These are phyloP conservation scores for Cucurbita ficifolia DNA, from an alignment of 306 rosid species.

Conservation along the genomic window DNA sequence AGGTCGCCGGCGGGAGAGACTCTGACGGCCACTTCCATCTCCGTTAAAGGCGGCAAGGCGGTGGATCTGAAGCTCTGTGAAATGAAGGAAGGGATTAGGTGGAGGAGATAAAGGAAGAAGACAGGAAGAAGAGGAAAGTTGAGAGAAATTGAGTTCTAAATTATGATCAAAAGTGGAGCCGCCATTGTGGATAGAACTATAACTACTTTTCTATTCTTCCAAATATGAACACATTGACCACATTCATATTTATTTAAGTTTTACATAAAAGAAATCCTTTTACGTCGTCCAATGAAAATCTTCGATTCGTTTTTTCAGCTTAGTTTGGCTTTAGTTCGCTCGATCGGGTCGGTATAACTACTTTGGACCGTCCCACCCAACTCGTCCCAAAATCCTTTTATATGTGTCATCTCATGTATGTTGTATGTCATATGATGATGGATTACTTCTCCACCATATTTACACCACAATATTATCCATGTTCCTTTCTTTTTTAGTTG, in stretches of 20 bases:
- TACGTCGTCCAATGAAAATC: too few relatives aligned
- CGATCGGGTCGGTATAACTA: too few relatives aligned
- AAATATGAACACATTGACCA: not conserved
- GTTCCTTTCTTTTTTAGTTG: too few relatives aligned
- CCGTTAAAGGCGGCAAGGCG: not conserved
- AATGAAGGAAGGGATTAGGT: not conserved
- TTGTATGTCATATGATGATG: too few relatives aligned
- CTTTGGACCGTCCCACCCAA: too few relatives aligned
- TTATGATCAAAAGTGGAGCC: not conserved
- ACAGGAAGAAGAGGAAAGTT: not conserved
- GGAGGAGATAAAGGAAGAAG: not conserved
- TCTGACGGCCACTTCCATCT: slow-evolving; percentile 19
- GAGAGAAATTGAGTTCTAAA: not conserved
- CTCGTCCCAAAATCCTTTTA: too few relatives aligned
- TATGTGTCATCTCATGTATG: too few relatives aligned
- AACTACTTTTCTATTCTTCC: not conserved
- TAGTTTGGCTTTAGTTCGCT: too few relatives aligned
- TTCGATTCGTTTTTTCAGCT: too few relatives aligned
- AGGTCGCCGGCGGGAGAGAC: slow-evolving; percentile 7
- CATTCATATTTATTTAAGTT: not conserved
- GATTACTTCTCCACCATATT: too few relatives aligned
- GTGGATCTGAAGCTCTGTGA: not conserved
- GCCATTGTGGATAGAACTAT: not conserved
- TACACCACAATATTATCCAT: too few relatives aligned
- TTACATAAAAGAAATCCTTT: too few relatives aligned